phyloP scores from a whole-genome alignment of 2,329 filamentous ascomycete genomes.

The Cytospora chrysosperma region DNA sequence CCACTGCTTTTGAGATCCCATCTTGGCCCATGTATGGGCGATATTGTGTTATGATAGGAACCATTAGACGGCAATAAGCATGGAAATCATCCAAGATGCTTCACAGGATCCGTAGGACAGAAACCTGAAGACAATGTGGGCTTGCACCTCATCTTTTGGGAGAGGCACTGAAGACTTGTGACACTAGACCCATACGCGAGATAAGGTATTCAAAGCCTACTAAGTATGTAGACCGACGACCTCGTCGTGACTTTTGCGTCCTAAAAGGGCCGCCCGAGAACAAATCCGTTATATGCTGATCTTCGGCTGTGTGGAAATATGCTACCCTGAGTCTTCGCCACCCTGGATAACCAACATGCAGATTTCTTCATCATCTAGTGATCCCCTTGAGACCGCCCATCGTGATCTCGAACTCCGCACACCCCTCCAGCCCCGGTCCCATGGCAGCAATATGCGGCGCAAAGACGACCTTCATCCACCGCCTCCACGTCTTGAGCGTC shows the following conservation, averaged over 20 bases:
- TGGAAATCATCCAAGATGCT: too few relatives aligned
- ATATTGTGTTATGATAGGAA: neutral
- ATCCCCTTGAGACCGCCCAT: constrained; percentile 58
- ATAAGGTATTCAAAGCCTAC: too few relatives aligned
- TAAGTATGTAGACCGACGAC: too few relatives aligned
- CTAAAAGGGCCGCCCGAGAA: neutral
- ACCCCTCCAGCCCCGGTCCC: constrained; percentile 47
- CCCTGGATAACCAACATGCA: neutral
- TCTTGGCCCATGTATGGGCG: neutral
- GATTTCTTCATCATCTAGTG: neutral
- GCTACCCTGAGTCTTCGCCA: neutral
- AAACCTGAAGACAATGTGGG: too few relatives aligned
- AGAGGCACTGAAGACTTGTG: too few relatives aligned
- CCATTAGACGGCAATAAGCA: neutral
- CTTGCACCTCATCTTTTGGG: neutral
- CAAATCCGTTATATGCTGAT: neutral
- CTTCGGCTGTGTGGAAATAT: neutral
- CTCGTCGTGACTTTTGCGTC: neutral
- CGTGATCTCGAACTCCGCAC: constrained; percentile 73
- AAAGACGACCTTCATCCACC: constrained; percentile 89
- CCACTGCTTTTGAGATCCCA: neutral
- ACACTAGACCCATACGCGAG: too few relatives aligned
- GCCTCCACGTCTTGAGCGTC: constrained; percentile 59
- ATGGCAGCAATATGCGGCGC: constrained; percentile 67
- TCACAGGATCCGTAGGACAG: neutral